phyloP scores from a whole-genome alignment of 371 early-diverging fungal genomes.

The Rhizomucor pusillus region DNA sequence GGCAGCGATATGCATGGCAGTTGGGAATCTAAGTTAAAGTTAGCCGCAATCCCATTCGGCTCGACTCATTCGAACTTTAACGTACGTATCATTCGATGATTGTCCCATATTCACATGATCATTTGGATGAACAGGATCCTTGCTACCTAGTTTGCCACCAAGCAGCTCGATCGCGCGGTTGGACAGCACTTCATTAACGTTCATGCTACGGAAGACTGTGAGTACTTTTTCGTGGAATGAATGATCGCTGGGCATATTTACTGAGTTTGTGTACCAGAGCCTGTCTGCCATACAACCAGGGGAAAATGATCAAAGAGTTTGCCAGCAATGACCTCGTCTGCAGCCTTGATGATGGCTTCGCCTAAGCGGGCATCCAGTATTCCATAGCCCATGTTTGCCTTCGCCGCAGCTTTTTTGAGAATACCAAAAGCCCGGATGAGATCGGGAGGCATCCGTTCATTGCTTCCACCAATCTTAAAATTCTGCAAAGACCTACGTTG shows the following conservation, averaged over 20 bases:
- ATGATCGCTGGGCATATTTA: constrained; percentile 59
- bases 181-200: constrained; percentile 82
- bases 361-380: constrained; percentile 60
- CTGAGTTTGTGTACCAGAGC: constrained; percentile 86
- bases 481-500: constrained; percentile 64
- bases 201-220: constrained; percentile 53
- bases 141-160: constrained; percentile 79
- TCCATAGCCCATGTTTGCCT: constrained; percentile 78
- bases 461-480: constrained; percentile 82
- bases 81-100: constrained; percentile 87
- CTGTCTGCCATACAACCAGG: constrained; percentile 87
- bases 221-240: background rate
- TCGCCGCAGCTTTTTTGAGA: constrained; percentile 86
- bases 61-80: constrained; percentile 15
- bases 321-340: constrained; percentile 77
- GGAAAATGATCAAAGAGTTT: constrained; percentile 82
- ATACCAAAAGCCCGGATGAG: constrained; percentile 85
- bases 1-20: constrained; percentile 89
- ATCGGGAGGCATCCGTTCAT: constrained; percentile 83
- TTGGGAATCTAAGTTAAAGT: constrained; percentile 65
- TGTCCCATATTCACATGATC: constrained; percentile 91
- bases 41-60: background rate
- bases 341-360: constrained; percentile 76
- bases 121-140: constrained; percentile 87
- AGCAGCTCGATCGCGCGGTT: constrained; percentile 89